phyloP scores from a whole-genome alignment of 176 grass and related monocot species.

The Paspalum vaginatum region DNA sequence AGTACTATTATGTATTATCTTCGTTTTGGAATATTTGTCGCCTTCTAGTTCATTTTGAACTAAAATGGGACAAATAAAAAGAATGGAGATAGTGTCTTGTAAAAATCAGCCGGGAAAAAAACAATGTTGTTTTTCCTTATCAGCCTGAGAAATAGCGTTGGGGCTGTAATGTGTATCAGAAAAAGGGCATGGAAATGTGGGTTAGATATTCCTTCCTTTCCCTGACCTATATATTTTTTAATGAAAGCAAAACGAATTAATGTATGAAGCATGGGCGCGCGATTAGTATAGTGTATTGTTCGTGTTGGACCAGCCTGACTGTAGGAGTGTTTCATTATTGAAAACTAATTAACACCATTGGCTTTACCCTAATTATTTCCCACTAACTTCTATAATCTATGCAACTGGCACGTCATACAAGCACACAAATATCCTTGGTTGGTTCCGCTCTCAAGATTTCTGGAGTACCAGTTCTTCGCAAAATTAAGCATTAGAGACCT shows the following conservation, averaged over 20 bases:
- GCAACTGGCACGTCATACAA: neutral
- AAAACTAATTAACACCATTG: conserved; percentile 18
- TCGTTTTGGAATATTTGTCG: no score
- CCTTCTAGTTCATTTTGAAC: no score
- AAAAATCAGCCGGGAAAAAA: no score
- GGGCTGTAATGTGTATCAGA: no score
- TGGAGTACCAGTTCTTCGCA: no score
- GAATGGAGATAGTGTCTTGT: no score
- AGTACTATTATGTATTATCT: no score
- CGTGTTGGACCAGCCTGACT: conserved; percentile 37
- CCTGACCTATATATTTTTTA: neutral
- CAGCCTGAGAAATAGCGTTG: no score
- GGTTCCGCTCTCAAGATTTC: neutral
- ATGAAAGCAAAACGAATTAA: conserved; percentile 27
- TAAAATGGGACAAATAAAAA: no score
- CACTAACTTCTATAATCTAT: conserved; percentile 12
- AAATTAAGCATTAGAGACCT: no score
- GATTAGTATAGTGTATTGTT: conserved; percentile 15
- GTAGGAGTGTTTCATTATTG: conserved; percentile 10
- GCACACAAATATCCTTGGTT: neutral
- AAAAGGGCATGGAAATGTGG: conserved; percentile 17
- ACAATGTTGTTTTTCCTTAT: no score
- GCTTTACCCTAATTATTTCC: conserved; percentile 41
- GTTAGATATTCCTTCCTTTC: neutral
- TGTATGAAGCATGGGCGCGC: conserved; percentile 18